These are phyloP conservation scores for Simmondsia chinensis DNA, from an alignment of 148 eudicot species.

Conservation along the genomic window DNA sequence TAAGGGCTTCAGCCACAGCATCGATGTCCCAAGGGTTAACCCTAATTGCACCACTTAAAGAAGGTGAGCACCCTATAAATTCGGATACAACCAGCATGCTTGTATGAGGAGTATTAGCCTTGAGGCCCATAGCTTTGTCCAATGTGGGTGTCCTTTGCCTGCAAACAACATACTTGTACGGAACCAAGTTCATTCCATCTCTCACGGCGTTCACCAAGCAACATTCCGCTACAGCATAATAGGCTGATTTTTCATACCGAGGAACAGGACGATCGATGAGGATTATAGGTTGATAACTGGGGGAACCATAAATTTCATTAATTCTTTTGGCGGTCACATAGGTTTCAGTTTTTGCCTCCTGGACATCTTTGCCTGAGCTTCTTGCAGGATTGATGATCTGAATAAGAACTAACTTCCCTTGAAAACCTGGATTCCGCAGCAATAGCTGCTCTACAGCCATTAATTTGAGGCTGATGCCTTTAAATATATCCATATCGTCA, in stretches of 20 bases:
- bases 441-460: conserved; percentile 42
- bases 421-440: conserved; percentile 34
- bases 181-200: conserved; percentile 48
- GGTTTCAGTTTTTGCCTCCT: conserved; percentile 37
- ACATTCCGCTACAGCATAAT: conserved; percentile 40
- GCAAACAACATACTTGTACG: conserved; percentile 37
- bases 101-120: conserved; percentile 16
- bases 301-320: conserved; percentile 28
- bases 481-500: conserved; percentile 51
- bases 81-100: conserved; percentile 49
- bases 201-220: conserved; percentile 48
- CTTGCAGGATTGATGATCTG: conserved; percentile 49
- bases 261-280: conserved; percentile 28
- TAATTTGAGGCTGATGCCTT: conserved; percentile 39
- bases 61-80: conserved; percentile 44
- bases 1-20: conserved; percentile 41
- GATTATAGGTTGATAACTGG: conserved; percentile 37
- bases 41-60: conserved; percentile 39
- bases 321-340: conserved; percentile 27
- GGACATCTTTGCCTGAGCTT: conserved; percentile 34
- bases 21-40: conserved; percentile 48
- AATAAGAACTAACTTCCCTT: conserved; percentile 40
- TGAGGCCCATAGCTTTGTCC: conserved; percentile 25
- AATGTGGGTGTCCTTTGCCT: conserved; percentile 30
- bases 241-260: conserved; percentile 30